Base-by-base conservation (phyloP, 2,329 filamentous ascomycete genomes). In the Epichloe scottii region DNA sequence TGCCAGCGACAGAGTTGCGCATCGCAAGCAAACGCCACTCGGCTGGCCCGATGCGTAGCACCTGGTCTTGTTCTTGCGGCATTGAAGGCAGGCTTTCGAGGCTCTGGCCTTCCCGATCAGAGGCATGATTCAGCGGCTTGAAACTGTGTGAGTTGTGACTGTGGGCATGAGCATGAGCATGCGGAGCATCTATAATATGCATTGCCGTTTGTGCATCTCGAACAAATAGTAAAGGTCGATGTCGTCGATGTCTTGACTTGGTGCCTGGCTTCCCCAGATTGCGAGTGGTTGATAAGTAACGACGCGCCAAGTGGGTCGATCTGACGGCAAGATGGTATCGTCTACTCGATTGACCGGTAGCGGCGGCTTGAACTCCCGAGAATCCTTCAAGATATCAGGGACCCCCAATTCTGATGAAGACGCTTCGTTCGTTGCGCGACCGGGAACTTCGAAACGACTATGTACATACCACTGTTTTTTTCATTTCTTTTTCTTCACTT, bases 61-160 rank as follows among this genome's bases (percentile, higher is more conserved):
- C 8, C 60, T 52, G 14, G 60, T 61, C 48, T 63, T 63, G 44
- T 58, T 50, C 23, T 55, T 58, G 38, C 57, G 60, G 17, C 60
- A 63, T 1, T 56, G 49, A 35, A 56, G 54, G 43, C 60, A 63
- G 5, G 60, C 60, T 44, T 58, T 60, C 1, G 60, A 60, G 10
- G 60, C 60, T 49, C 60, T 56, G 10, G 52, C 59, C 1, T 51
- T 37, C 23, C 58, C 46, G 15, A 56, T 17, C 8, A 59, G 56
- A 21, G 60, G 59, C 60, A 62, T 62, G 14, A 45, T 39, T 45
- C 34, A 42, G 19, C 40, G 11, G 17, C 40, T 10, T 42, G 40
- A 3, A 21, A 21, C 19, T 8, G 3, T 4, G 10, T 30, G 30
- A 11, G 8, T 0, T 4, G 8, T 8, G 26, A 30, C 8, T 30